Evolutionary conservation across 352 stramenopile genomes (phyloP).

Genomic region (Phytophthora brassicae): DNA sequence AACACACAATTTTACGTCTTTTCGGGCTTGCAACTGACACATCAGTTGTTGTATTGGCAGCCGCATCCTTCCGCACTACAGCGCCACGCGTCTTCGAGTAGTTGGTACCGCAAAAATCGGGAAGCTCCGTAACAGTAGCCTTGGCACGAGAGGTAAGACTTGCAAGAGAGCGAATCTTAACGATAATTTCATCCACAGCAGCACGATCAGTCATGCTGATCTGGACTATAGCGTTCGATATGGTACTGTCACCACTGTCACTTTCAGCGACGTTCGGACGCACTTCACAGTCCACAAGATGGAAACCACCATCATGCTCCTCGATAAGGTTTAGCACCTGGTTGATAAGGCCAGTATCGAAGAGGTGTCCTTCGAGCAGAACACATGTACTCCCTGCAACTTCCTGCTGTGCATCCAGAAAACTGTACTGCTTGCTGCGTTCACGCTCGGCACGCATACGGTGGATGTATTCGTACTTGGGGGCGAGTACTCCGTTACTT

Average conservation of each 20-base stretch:
- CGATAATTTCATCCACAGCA: constrained; percentile 83
- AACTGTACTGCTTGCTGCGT: constrained; percentile 64
- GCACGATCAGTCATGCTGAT: constrained; percentile 74
- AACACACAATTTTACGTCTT: constrained; percentile 85
- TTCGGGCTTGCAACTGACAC: constrained; percentile 56
- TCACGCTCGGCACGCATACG: constrained; percentile 86
- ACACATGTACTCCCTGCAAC: constrained; percentile 81
- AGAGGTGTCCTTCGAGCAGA: constrained; percentile 92
- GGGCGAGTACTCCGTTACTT: constrained; percentile 82
- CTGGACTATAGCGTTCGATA: constrained; percentile 80
- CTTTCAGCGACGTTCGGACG: constrained; percentile 67
- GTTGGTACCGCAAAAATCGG: constrained; percentile 74
- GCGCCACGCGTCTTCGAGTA: constrained; percentile 69
- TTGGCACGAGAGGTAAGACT: constrained; percentile 85
- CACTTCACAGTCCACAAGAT: constrained; percentile 92
- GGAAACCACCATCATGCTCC: constrained; percentile 81
- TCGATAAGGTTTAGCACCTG: constrained; percentile 95
- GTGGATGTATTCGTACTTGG: constrained; percentile 92
- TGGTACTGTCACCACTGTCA: constrained; percentile 28
- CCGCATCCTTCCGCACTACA: constrained; percentile 55
- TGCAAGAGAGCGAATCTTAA: constrained; percentile 84
- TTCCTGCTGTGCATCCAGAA: constrained; percentile 67
- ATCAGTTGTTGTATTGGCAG: constrained; percentile 36
- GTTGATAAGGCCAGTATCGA: constrained; percentile 97
- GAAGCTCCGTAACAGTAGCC: constrained; percentile 80